Evolutionary conservation across 1,284 basidiomycete genomes (phyloP).

Genomic region (Malassezia psittaci): DNA sequence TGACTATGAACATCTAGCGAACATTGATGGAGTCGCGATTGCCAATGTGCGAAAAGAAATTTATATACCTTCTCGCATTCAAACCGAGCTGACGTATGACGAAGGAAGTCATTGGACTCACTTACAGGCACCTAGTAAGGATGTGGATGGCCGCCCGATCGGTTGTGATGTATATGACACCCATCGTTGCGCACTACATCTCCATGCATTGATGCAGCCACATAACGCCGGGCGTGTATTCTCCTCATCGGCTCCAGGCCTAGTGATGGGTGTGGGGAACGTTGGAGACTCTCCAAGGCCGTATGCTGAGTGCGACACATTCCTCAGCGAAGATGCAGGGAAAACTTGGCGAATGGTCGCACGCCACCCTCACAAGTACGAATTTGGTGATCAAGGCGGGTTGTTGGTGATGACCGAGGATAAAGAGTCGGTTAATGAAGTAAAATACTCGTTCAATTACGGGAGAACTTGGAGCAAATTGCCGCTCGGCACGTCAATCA

Average conservation of each 20-base stretch:
- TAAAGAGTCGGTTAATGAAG: conserved; percentile 63
- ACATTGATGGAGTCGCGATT: conserved; percentile 84
- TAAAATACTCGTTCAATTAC: conserved; percentile 75
- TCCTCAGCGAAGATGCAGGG: conserved; percentile 80
- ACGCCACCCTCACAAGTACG: conserved; percentile 76
- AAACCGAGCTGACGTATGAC: conserved; percentile 66
- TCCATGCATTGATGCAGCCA: conserved; percentile 78
- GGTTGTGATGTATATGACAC: conserved; percentile 57
- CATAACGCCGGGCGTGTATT: conserved; percentile 90
- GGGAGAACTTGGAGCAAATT: conserved; percentile 70
- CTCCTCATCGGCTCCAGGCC: conserved; percentile 83
- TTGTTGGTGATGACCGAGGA: conserved; percentile 70
- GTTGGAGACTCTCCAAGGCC: conserved; percentile 62
- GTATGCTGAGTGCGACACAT: conserved; percentile 87
- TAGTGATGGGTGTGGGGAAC: conserved; percentile 87
- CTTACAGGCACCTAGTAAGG: conserved; percentile 58
- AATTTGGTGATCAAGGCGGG: conserved; percentile 81
- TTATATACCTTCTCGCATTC: conserved; percentile 57
- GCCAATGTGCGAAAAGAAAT: conserved; percentile 76
- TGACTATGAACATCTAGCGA: conserved; percentile 82
- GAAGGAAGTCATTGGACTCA: conserved; percentile 75
- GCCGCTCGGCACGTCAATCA: conserved; percentile 61
- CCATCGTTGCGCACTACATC: conserved; percentile 67
- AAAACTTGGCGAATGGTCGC: conserved; percentile 71
- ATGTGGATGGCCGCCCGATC: conserved; percentile 58